phyloP scores from a whole-genome alignment of 768 basidiomycete species.

The Neoboletus subvelutipes region DNA sequence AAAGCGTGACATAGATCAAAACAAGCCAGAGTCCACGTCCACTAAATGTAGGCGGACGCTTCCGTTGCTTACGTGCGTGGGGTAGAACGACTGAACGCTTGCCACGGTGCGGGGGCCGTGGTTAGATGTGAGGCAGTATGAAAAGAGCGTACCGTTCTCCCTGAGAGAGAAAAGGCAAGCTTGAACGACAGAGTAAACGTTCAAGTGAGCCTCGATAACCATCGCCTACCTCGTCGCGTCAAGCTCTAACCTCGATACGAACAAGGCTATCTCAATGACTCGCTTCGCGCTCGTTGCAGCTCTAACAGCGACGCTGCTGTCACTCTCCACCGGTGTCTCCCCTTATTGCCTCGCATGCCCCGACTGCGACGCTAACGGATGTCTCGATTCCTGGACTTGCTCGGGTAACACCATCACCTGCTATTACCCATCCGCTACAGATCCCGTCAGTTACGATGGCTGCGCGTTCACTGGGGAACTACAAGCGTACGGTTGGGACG shows the following conservation, averaged over 20 bases:
- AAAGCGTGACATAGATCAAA: no score
- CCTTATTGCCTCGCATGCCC: slow-evolving; percentile 1
- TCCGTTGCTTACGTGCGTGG: not conserved
- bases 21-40: no score
- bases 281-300: not conserved
- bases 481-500: no score
- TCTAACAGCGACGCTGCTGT: not conserved
- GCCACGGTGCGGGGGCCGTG: not conserved
- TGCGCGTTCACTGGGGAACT: not conserved
- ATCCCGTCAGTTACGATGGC: not conserved
- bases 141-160: not conserved
- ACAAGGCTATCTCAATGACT: not conserved
- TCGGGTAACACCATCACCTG: not conserved
- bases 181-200: not conserved
- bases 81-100: not conserved
- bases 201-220: not conserved
- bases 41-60: no score
- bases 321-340: not conserved
- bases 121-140: not conserved
- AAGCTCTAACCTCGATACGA: not conserved
- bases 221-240: not conserved
- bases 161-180: not conserved
- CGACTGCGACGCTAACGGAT: not conserved
- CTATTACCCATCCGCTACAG: not conserved
- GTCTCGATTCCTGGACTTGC: slow-evolving; percentile 10